Conservation (phyloP, 148 eudicot species). For the Beta vulgaris region DNA sequence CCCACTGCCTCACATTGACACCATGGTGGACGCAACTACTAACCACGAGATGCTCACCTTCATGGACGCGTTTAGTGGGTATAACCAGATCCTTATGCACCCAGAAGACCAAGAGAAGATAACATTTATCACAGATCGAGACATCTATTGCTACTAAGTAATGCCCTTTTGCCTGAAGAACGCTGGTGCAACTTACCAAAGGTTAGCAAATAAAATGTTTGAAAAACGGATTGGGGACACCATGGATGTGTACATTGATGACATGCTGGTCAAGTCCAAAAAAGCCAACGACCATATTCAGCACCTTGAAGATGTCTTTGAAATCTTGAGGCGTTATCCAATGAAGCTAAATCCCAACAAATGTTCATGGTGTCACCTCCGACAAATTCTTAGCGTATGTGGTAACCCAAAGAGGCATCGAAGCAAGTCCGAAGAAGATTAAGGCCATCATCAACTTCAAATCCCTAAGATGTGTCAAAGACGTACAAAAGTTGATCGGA, state of each 20-base stretch:
- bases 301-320: neutral
- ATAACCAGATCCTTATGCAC: neutral
- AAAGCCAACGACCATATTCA: neutral
- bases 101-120: neutral
- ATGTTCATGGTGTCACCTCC: too few species aligned
- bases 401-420: neutral
- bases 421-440: neutral
- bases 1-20: conserved; percentile 1
- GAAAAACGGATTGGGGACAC: neutral
- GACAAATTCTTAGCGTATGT: neutral
- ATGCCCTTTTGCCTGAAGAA: too few species aligned
- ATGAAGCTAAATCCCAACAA: too few species aligned
- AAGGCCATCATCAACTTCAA: neutral
- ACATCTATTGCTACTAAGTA: too few species aligned
- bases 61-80: neutral
- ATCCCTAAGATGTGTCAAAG: neutral
- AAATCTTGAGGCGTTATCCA: too few species aligned
- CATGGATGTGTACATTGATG: neutral
- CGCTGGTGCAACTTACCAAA: too few species aligned
- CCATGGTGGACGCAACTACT: conserved; percentile 1
- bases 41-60: neutral
- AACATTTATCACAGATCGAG: too few species aligned
- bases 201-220: too few species aligned
- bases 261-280: neutral
- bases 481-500: neutral